Conservation (phyloP, 805 yeast species). For the Hanseniaspora singularis region DNA sequence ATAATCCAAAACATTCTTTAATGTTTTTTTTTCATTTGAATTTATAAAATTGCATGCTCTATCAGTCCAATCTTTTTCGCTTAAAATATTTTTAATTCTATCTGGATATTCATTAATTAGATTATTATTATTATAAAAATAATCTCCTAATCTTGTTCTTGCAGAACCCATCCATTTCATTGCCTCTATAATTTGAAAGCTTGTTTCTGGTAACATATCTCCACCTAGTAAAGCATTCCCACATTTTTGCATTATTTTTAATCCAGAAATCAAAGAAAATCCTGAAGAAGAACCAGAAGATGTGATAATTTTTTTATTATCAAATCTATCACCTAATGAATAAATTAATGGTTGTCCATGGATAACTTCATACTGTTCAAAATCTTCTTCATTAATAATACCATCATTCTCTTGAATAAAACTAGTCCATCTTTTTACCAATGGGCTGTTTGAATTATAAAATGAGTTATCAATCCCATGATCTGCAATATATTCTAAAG, state of each 20-base stretch:
- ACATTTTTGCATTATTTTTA: conserved; percentile 47
- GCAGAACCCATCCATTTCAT: conserved; percentile 93
- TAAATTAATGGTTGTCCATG: conserved; percentile 30
- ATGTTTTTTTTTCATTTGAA: conserved; percentile 33
- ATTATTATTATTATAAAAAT: conserved; percentile 21
- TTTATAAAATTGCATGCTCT: conserved; percentile 40
- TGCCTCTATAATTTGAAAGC: conserved; percentile 64
- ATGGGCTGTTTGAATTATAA: conserved; percentile 70
- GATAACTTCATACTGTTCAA: conserved; percentile 45
- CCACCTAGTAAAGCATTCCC: conserved; percentile 27
- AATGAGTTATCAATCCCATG: conserved; percentile 69
- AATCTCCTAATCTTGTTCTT: conserved; percentile 75
- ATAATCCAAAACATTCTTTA: conserved; percentile 56
- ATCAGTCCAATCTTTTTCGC: conserved; percentile 44
- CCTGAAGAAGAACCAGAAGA: conserved; percentile 72
- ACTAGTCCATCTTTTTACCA: conserved; percentile 48
- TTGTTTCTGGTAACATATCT: conserved; percentile 38
- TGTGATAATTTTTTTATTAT: conserved; percentile 18
- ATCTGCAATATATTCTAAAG: conserved; percentile 55
- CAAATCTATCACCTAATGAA: conserved; percentile 23
- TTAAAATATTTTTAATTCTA: conserved; percentile 36
- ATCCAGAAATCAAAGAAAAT: conserved; percentile 63
- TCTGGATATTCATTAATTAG: conserved; percentile 22
- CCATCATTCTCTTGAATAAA: conserved; percentile 52
- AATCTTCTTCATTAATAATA: conserved; percentile 51